phyloP scores from a whole-genome alignment of 306 rosid species.

The Pachyrhizus erosus region DNA sequence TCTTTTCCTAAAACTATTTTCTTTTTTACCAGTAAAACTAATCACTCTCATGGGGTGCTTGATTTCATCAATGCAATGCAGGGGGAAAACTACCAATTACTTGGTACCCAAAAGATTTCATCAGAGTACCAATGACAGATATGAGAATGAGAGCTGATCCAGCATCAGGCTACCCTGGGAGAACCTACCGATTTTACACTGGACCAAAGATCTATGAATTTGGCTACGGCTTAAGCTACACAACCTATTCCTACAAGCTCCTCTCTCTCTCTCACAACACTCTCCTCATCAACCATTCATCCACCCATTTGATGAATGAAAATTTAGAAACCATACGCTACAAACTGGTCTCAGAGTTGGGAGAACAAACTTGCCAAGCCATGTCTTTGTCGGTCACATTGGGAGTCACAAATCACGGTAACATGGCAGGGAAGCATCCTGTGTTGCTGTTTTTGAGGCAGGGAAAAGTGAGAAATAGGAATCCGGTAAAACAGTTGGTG shows the following conservation, averaged over 20 bases:
- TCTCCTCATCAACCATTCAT: constrained; percentile 62
- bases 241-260: constrained; percentile 63
- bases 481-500: constrained; percentile 70
- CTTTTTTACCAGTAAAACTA: not conserved
- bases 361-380: constrained; percentile 57
- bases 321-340: constrained; percentile 53
- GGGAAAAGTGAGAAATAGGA: constrained; percentile 49
- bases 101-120: constrained; percentile 77
- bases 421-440: constrained; percentile 75
- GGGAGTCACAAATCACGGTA: constrained; percentile 65
- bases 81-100: constrained; percentile 93
- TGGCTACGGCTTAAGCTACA: constrained; percentile 91
- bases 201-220: constrained; percentile 79
- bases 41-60: not conserved
- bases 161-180: constrained; percentile 74
- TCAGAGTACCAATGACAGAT: constrained; percentile 85
- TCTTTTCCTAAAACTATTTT: not conserved
- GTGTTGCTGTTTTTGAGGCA: constrained; percentile 66
- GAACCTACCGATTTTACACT: constrained; percentile 83
- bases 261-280: constrained; percentile 50
- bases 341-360: constrained; percentile 66
- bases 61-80: constrained; percentile 48
- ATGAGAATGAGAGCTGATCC: constrained; percentile 92
- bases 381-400: constrained; percentile 54
- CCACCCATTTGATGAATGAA: constrained; percentile 39